Evolutionary conservation across 2,329 filamentous ascomycete species (phyloP).

Genomic region (Ilyonectria sp.): DNA sequence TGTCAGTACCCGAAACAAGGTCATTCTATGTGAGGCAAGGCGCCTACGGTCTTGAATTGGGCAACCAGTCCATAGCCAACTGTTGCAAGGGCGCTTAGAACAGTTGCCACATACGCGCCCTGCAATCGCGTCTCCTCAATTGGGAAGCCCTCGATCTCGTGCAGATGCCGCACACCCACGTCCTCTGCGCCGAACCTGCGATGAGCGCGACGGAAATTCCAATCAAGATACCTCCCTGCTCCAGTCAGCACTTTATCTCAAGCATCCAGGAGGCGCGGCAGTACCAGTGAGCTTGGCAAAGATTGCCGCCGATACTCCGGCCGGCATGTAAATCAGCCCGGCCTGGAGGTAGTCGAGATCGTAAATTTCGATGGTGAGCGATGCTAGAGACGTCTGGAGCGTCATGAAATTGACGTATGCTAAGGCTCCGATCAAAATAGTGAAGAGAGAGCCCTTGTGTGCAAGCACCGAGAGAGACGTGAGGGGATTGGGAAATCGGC

Average conservation of each 20-base stretch:
- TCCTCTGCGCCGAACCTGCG: neutral
- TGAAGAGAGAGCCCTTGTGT: constrained; percentile 8
- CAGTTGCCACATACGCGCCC: neutral
- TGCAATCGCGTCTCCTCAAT: constrained; percentile 13
- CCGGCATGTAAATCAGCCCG: constrained; percentile 33
- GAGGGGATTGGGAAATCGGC: constrained; percentile 34
- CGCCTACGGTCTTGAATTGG: constrained; percentile 8
- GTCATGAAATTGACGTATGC: constrained; percentile 35
- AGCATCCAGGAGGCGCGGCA: neutral
- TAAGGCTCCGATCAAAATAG: constrained; percentile 34
- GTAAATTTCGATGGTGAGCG: constrained; percentile 29
- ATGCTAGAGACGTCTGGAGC: constrained; percentile 14
- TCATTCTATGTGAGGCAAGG: no score
- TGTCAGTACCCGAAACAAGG: neutral
- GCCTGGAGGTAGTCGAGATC: constrained; percentile 31
- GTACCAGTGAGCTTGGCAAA: constrained; percentile 17
- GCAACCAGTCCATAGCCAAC: constrained; percentile 3
- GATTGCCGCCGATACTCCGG: neutral
- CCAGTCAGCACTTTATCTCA: neutral
- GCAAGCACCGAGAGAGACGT: constrained; percentile 30
- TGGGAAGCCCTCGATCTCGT: constrained; percentile 3
- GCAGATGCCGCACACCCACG: neutral
- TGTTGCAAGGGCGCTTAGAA: constrained; percentile 6
- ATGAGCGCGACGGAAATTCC: constrained; percentile 10
- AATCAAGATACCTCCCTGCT: constrained; percentile 18